Base-by-base conservation (phyloP, 2,329 filamentous ascomycete genomes). In the Aspergillus calidoustus region DNA sequence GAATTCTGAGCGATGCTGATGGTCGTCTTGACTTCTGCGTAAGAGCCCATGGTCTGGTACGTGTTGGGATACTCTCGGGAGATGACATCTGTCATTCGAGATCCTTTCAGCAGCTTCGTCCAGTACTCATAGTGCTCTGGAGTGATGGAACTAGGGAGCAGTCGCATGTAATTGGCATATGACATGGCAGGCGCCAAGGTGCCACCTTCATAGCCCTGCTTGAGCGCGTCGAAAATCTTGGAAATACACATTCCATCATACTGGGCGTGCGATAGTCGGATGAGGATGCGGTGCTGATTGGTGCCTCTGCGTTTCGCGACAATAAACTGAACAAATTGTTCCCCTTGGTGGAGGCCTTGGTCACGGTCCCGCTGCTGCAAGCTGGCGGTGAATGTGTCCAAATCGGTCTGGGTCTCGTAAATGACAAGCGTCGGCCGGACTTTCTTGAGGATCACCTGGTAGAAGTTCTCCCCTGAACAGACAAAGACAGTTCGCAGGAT, bases 401-500 rank as follows among this genome's bases (percentile, higher is more conserved):
- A 68, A 54, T 81, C 79, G 3, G 77, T 76, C 48, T 85, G 82
- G 7, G 84, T 81, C 55, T 85, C 79, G 66, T 85, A 82, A 47
- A 84, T 78, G 38, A 81, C 78, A 48, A 88, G 82, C 0, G 81
- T 78, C 0, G 81, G 79, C 8, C 79, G 68, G 2, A 90, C 75
- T 13, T 83, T 77, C 28, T 85, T 79, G 1, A 91, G 76, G 0
- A 91, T 83, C 2, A 88, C 84, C 57, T 84, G 83, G 62, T 86
- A 81, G 67, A 82, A 86, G 34, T 79, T 77, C 7, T 77, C 78
- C 22, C 80, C 77, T 60, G 81, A 77, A 59, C 82, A 79, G 15
- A 89, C 80, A 64, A 90, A 91, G 4, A 90, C 84, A 0, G 88
- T 90, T 6, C 87, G 84, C 3, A 90, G 77, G 25, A 90, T 87